Base-by-base conservation (phyloP, 2,329 filamentous ascomycete species). In the Fusarium stilboides region DNA sequence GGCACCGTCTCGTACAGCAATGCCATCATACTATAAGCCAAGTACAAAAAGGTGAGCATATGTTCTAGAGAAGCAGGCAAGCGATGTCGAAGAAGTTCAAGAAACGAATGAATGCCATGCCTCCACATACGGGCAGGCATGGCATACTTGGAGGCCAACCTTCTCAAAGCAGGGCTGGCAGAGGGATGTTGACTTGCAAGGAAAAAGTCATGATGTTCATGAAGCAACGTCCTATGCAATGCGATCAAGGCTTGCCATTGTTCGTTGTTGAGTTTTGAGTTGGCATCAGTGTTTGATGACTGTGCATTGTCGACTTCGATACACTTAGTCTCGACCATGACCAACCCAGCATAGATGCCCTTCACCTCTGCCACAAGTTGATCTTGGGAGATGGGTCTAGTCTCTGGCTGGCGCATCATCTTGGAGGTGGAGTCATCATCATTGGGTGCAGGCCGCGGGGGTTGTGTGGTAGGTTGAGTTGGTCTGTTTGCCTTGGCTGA, bases 41-140 rank as follows among this genome's bases (percentile, higher is more conserved):
- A 80, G 66, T 97, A 97, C 1, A 98, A 94, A 57, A 97, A 98
- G 0, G 90, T 89, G 0, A 97, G 82, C 94, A 98, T 98, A 57
- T 97, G 92, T 50, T 98, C 94, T 1, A 94, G 80, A 2, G 92
- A 94, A 0, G 85, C 85, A 0, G 94, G 95, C 0, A 97, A 81
- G 4, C 90, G 87, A 68, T 93, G 89, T 0, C 93, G 85, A 0
- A 97, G 78, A 1, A 97, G 77, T 69, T 97, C 93, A 0, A 97
- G 83, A 59, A 96, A 96, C 0, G 89, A 90, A 75, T 97, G 94
- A 5, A 98, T 98, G 0, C 93, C 95, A 72, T 97, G 93, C 0
- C 93, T 86, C 96, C 96, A 98, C 92, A 98, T 96, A 0, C 95
- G 84, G 0, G 93, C 94, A 0, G 95, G 94, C 93, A 98, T 98